phyloP scores from a whole-genome alignment of 192 early-diverging fungal genomes.

The Coemansia guatemalensis region DNA sequence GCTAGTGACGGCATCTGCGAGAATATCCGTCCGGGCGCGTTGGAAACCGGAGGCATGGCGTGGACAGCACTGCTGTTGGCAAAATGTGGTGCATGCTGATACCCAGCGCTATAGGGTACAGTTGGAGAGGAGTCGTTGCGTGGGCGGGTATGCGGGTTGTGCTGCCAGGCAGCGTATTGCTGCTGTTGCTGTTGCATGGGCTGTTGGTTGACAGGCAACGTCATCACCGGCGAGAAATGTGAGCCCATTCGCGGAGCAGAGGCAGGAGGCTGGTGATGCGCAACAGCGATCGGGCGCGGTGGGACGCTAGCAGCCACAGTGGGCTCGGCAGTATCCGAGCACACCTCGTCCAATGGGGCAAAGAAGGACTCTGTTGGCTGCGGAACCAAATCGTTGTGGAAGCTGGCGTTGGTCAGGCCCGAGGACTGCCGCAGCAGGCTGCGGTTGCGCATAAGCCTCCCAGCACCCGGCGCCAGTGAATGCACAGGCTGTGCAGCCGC shows the following conservation, averaged over 20 bases:
- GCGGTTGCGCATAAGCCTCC: slow-evolving; percentile 39
- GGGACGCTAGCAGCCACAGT: not conserved
- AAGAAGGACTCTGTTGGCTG: slow-evolving; percentile 51
- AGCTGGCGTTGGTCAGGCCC: slow-evolving; percentile 38
- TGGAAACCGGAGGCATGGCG: slow-evolving; percentile 2
- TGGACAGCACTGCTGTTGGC: not conserved
- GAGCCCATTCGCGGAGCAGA: slow-evolving; percentile 23
- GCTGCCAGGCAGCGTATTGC: slow-evolving; percentile 8
- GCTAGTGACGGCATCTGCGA: slow-evolving; percentile 42
- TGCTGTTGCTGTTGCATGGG: slow-evolving; percentile 5
- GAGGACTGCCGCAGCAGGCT: slow-evolving; percentile 43
- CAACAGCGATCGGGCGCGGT: not conserved
- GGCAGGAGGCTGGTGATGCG: not conserved
- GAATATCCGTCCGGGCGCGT: slow-evolving; percentile 25
- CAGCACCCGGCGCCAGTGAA: slow-evolving; percentile 12
- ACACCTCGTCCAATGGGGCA: slow-evolving; percentile 51
- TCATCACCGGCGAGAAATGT: slow-evolving; percentile 35
- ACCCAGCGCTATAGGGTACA: not conserved
- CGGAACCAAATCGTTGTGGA: slow-evolving; percentile 49
- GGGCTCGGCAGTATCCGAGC: slow-evolving; percentile 27
- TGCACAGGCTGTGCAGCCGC: slow-evolving; percentile 6
- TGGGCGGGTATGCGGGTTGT: not conserved
- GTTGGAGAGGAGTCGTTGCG: not conserved
- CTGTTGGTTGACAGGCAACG: not conserved
- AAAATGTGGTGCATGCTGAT: not conserved